A percentile compares a stretch with the other conserved stretches of the same genome.
Conservation (phyloP, 106 monocot species). For the Allium cepa region DNA sequence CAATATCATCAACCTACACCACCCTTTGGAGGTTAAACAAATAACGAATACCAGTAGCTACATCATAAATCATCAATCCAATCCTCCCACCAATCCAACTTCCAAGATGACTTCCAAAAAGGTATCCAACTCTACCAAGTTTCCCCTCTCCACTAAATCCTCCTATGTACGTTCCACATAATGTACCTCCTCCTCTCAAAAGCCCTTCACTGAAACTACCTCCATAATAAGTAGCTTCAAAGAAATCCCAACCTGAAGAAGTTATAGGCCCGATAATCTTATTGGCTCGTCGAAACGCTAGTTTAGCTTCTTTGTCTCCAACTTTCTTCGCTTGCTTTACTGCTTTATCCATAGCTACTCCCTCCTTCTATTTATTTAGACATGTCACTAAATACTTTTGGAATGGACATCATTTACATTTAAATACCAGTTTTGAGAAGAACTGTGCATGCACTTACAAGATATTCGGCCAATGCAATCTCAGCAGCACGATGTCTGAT, state of each 20-base stretch:
- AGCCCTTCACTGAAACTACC: constrained; percentile 53
- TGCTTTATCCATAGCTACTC: constrained; percentile 25
- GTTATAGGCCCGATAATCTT: constrained; percentile 48
- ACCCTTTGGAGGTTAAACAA: constrained; percentile 11
- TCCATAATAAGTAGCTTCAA: constrained; percentile 59
- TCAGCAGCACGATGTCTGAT: constrained; percentile 45
- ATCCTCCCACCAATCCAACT: constrained; percentile 77
- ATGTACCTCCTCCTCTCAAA: constrained; percentile 50
- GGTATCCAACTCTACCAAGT: constrained; percentile 50
- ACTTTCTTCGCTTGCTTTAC: constrained; percentile 43
- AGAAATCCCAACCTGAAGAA: constrained; percentile 81
- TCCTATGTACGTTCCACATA: constrained; percentile 47
- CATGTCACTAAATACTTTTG: no score
- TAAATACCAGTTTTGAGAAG: no score
- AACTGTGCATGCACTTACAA: background rate
- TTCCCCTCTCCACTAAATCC: constrained; percentile 52
- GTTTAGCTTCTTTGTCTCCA: constrained; percentile 50
- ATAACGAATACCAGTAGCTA: constrained; percentile 37
- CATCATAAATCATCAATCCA: constrained; percentile 65
- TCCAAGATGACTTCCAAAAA: constrained; percentile 57
- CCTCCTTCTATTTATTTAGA: constrained; percentile 6
- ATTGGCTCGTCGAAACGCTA: constrained; percentile 46
- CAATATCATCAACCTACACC: no score
- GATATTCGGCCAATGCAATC: constrained; percentile 32
- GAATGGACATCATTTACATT: no score